A percentile compares a stretch with the other conserved stretches of the same genome.
These are phyloP conservation scores for Strigomonas oncopelti DNA, from an alignment of 208 protist species.

Conservation along the genomic window DNA sequence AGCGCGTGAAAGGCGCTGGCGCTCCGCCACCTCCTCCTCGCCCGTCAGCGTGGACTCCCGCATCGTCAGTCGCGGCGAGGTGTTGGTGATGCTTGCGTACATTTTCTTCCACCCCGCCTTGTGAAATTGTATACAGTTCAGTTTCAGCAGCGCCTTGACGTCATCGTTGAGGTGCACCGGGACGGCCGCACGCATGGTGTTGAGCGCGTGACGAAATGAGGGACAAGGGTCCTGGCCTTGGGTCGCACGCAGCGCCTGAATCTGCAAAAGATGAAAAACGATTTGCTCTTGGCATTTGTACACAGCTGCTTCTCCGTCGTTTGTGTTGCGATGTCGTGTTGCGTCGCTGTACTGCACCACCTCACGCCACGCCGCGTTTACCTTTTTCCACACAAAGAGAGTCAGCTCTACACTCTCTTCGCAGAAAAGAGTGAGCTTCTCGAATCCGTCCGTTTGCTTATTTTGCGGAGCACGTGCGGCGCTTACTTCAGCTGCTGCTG, in stretches of 20 bases:
- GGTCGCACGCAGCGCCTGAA: neutral
- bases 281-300: neutral
- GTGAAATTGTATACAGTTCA: neutral
- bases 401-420: neutral
- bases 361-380: neutral
- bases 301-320: neutral
- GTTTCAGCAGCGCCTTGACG: neutral
- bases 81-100: constrained; percentile 20
- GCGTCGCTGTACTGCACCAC: neutral
- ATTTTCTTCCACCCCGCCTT: constrained; percentile 16
- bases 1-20: constrained; percentile 2
- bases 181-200: neutral
- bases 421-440: neutral
- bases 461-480: too few relatives aligned
- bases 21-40: constrained; percentile 17
- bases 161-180: neutral
- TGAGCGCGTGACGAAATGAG: neutral
- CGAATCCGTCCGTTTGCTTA: neutral
- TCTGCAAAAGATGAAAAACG: neutral
- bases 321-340: neutral
- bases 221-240: neutral
- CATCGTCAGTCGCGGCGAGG: constrained; percentile 9
- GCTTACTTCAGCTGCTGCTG: neutral
- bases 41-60: constrained; percentile 14
- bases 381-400: neutral